Base-by-base conservation (phyloP, 805 yeast species). In the Nakazawaea ernobii region DNA sequence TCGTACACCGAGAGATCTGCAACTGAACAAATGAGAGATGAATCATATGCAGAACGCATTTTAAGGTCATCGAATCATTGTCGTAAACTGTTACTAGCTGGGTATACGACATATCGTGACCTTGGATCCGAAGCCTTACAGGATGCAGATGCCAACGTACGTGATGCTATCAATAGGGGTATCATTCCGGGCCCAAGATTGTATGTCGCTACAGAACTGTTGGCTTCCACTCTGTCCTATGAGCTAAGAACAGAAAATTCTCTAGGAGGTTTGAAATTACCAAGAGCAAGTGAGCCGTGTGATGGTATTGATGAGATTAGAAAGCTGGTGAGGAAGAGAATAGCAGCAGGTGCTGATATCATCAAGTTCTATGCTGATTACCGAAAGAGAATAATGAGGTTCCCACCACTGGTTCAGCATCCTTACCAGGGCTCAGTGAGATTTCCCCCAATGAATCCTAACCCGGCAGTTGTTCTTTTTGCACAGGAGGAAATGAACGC, bases 51-150 rank as follows among this genome's bases (percentile, higher is more conserved):
- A 9, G 63, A 59, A 41, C 40, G 63, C 29, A 42, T 59, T n/a
- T 42, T 59, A 8, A 42, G 63, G 30, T 57, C 62, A 15, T 45
- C 56, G 7, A 59, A 58, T 32, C 63, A 59, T 42, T 58, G 62
- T 42, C 45, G 51, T 28, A 49, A 46, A 2, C 62, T 61, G 20
- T 43, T 59, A 37, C 40, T 58, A 50, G 49, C 53, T 11, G 63
- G 63, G 8, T 59, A 59, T 39, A 59, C 63, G 3, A 59, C 63
- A n/a, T 59, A 59, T 42, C 48, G 63, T 30, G 63, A 59, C 43
- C 49, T 59, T 13, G 63, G 62, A 1, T 59, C 63, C 6, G 62
- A 59, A 30, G 59, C 56, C 9, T 54, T 58, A 59, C 55, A 54
- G 38, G 63, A 59, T 39, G 59, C 59, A 8, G 63, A 59, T 44